Evolutionary conservation across 2,329 filamentous ascomycete genomes (phyloP), one percentile per base, ranked within the genome.

Genomic region (Cyphellophora attinorum): DNA sequence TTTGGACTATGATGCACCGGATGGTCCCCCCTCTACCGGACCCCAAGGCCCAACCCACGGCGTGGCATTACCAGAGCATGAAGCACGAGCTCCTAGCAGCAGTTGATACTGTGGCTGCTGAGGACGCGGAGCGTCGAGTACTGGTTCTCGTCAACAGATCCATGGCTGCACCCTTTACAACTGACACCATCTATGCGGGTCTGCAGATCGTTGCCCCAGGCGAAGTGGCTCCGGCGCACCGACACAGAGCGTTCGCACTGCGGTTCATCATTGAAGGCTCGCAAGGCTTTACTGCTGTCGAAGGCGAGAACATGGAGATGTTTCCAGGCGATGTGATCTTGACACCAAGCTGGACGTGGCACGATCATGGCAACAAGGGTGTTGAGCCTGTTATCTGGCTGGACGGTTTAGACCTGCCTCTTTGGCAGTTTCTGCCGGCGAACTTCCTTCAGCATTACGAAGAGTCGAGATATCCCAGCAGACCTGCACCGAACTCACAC

Each of bases 311-410:
- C 35, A 68, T 76, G 42, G 52, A 57, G 2, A 68, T 76, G 50
- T 47, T 58, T 13, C 58, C 63, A 2, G 70, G 71, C 6, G 72
- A 76, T 41, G 67, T 76, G 2, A 68, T 76, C 11, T 51, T 75
- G 1, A 76, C 72, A 0, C 72, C 71, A 0, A 66, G 61, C 0
- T 76, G 72, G 72, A 67, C 73, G 46, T 76, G 68, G 62, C 72
- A 74, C 40, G 72, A 76, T 39, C 72, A 76, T 37, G 72, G 72
- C 3, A 75, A 75, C 31, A 70, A 76, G 37, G 66, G 70, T 6
- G 56, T 58, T 1, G 59, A 58, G 2, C 68, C 70, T 0, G 67
- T 74, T 50, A 65, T 76, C 17, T 76, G 72, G 72, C 56, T 76
- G 1, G 72, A 76, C 46, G 68, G 64, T 3, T 50, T 76, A 1